A percentile compares a stretch with the other conserved stretches of the same genome.
These are phyloP conservation scores for Oryza punctata DNA, from an alignment of 176 grass and related monocot species.

Conservation along the genomic window DNA sequence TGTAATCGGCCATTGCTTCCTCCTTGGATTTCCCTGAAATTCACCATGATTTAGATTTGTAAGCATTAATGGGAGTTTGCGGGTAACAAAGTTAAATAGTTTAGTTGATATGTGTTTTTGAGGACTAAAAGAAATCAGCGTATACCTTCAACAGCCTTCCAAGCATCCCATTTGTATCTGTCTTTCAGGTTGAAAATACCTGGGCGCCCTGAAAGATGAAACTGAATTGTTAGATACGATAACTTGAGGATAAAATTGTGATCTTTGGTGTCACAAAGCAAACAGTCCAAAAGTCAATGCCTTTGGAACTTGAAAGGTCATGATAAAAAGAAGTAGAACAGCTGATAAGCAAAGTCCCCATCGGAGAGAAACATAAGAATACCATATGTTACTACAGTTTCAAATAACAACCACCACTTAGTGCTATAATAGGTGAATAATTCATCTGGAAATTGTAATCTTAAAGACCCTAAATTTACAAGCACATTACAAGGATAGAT, in stretches of 20 bases:
- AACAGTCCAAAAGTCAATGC: not conserved
- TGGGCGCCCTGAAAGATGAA: slow-evolving; percentile 50
- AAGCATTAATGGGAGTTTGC: not conserved
- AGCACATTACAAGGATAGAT: not conserved
- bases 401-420: not conserved
- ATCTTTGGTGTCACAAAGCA: not conserved
- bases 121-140: not conserved
- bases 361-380: not conserved
- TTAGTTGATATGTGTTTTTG: not conserved
- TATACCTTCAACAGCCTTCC: slow-evolving; percentile 85
- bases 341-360: not conserved
- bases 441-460: not conserved
- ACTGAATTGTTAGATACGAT: not conserved
- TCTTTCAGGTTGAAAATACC: slow-evolving; percentile 71
- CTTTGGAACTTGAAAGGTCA: not conserved
- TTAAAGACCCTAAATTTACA: not conserved
- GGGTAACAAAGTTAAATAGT: not conserved
- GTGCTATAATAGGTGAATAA: not conserved
- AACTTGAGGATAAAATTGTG: not conserved
- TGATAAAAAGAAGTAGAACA: not conserved
- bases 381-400: not conserved
- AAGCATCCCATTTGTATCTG: slow-evolving; percentile 85
- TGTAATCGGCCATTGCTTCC: slow-evolving; percentile 73
- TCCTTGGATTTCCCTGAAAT: slow-evolving; percentile 67
- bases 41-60: not conserved